A percentile compares a stretch with the other conserved stretches of the same genome.
Evolutionary conservation across 352 stramenopile species (phyloP).

Genomic region (Chrysophaeum taylorii): DNA sequence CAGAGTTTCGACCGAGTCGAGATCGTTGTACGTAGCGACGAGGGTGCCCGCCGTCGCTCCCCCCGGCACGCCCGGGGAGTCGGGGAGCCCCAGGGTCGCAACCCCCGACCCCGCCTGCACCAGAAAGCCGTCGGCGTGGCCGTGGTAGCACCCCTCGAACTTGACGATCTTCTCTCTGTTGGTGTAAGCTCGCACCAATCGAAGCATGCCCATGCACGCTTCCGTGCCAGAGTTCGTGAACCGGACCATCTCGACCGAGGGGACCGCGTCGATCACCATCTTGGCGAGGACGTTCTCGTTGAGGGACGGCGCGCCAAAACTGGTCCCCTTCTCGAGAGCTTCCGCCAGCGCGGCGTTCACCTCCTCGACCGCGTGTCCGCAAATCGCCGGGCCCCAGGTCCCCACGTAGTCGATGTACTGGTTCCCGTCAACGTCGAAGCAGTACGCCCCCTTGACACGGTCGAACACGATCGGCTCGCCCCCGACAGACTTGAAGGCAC

Average conservation of each 20-base stretch:
- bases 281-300: slow-evolving; percentile 73
- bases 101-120: slow-evolving; percentile 64
- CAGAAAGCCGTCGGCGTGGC: slow-evolving; percentile 68
- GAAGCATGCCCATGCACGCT: slow-evolving; percentile 76
- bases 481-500: slow-evolving; percentile 71
- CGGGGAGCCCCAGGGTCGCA: slow-evolving; percentile 53
- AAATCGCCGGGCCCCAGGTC: slow-evolving; percentile 71
- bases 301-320: slow-evolving; percentile 63
- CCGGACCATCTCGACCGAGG: slow-evolving; percentile 73
- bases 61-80: slow-evolving; percentile 60
- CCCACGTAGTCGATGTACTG: slow-evolving; percentile 61
- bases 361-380: slow-evolving; percentile 69
- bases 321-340: slow-evolving; percentile 40
- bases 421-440: slow-evolving; percentile 69
- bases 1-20: slow-evolving; percentile 58
- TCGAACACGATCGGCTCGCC: slow-evolving; percentile 75
- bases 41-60: slow-evolving; percentile 58
- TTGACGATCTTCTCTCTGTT: slow-evolving; percentile 67
- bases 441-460: slow-evolving; percentile 64
- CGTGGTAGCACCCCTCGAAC: slow-evolving; percentile 78
- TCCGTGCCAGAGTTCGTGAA: slow-evolving; percentile 78
- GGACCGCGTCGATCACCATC: slow-evolving; percentile 65
- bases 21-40: slow-evolving; percentile 70
- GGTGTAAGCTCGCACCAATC: slow-evolving; percentile 64
- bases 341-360: slow-evolving; percentile 58